Evolutionary conservation across 805 yeast genomes (phyloP), one percentile per base, ranked within the genome.

Genomic region (Metschnikowia corniflorae): DNA sequence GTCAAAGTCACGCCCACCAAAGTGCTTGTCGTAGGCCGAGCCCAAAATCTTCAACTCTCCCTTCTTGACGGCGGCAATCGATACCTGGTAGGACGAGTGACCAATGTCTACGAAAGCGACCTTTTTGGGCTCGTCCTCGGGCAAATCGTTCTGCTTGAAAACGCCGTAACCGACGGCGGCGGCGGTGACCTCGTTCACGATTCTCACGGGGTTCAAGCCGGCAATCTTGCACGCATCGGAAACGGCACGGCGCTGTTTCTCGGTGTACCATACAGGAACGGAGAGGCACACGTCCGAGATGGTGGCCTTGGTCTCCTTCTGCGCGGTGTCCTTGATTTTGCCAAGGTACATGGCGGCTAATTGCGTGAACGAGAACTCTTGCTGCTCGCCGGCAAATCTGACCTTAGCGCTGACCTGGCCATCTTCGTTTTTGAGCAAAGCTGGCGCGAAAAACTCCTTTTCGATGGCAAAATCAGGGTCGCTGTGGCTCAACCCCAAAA

Each of bases 91-190:
- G 33, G 95, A 79, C 29, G 97, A 87, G 75, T 93, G 95, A 54
- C 99, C 99, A 65, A 94, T 86, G 67, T 93, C 99, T 43, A 93
- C 81, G 56, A 93, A 86, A 33, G 95, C 97, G 53, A 93, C 84
- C 58, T 77, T 83, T 71, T 84, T 82, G 58, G 89, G 82, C 65
- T 82, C 84, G 55, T 86, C 95, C 66, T 88, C 97, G 57, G 97
- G 96, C 57, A 93, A 76, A 60, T 91, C 97, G 50, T 85, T 77
- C 28, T 68, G 69, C 78, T 93, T 89, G 83, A 93, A 93, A 44
- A 93, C 96, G 75, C 98, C 98, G 73, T 93, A 94, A 54, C 97
- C 94, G 49, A 93, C 96, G 56, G 97, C 97, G 44, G 98, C 98
- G 44, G 98, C 97, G 40, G 97, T 89, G 50, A 86, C 82, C 65